Evolutionary conservation across 2,329 filamentous ascomycete genomes (phyloP), one percentile per base, ranked within the genome.

Genomic region (Clarireedia paspali): DNA sequence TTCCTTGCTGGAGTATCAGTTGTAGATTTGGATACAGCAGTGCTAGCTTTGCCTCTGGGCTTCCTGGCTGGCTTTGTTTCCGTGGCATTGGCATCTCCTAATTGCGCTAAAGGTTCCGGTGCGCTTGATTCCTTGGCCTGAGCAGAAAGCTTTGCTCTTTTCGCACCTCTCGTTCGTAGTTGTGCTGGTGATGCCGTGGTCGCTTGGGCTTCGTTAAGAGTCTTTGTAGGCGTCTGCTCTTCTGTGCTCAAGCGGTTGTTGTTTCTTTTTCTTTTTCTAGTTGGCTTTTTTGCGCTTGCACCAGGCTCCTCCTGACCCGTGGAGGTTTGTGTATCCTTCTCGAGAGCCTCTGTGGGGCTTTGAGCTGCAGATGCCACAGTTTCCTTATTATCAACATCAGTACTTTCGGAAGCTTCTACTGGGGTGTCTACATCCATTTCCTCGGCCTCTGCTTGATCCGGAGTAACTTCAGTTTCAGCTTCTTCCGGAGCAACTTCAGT

Each of bases 201-300:
- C 17, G 15, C n/a, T n/a, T 34, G 17, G 26, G 24, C 10, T 17
- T 17, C 27, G 26, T 20, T 52, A 50, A 20, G n/a, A 30, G 47
- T 20, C 3, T 47, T 46, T 17, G 34, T 46, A 38, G 54, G 47
- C 39, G 54, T 52, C 14, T 47, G 27, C 10, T 56, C 40, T 5
- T 52, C 52, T 9, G 38, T 44, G 6, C 50, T 46, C 36, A 64
- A 55, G 14, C 56, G 50, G 47, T 66, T 66, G 15, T 63, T 58
- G 23, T 65, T 65, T 46, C 60, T 60, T 5, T 60, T 60, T 47
- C 60, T 61, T 48, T 59, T 65, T 23, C 62, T 56, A 39, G 56
- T 59, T 20, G 49, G 23, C 42, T 58, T 63, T 49, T 53, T 62
- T 5, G 53, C 38, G 47, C 47, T 50, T 46, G 47, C 40, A 30